phyloP scores from a whole-genome alignment of 352 stramenopile genomes.

The Phytophthora boehmeriae region DNA sequence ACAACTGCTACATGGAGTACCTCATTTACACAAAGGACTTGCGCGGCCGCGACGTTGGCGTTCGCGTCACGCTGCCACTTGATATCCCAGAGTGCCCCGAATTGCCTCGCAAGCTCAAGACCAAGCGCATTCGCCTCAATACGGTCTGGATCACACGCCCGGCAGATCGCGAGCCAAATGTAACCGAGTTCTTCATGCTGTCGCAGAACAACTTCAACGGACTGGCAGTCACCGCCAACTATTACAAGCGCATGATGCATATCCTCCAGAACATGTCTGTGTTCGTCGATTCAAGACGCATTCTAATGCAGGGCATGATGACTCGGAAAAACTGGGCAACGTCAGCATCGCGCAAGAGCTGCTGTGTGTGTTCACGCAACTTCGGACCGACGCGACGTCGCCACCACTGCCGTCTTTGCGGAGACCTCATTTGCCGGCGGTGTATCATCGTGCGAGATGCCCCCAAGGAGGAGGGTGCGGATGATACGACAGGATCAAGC shows the following conservation, averaged over 20 bases:
- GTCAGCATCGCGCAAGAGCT: constrained; percentile 49
- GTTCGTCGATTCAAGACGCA: constrained; percentile 64
- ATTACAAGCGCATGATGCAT: constrained; percentile 66
- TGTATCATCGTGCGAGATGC: constrained; percentile 65
- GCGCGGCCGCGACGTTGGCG: constrained; percentile 60
- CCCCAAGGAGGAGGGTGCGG: constrained; percentile 32
- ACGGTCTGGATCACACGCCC: constrained; percentile 57
- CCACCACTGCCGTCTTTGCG: constrained; percentile 82
- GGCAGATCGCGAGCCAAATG: constrained; percentile 33
- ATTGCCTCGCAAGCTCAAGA: constrained; percentile 53
- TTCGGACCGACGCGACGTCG: constrained; percentile 69
- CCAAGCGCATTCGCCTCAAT: constrained; percentile 59
- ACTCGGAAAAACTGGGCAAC: constrained; percentile 54
- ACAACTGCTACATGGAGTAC: constrained; percentile 84
- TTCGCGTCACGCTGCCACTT: constrained; percentile 69
- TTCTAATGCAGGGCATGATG: constrained; percentile 59
- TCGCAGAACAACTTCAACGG: constrained; percentile 63
- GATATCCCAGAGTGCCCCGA: constrained; percentile 68
- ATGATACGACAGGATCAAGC: constrained; percentile 13
- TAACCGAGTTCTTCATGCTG: constrained; percentile 70
- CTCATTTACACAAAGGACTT: constrained; percentile 70
- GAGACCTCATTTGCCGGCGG: constrained; percentile 78
- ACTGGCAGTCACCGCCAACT: constrained; percentile 33
- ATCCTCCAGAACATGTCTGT: constrained; percentile 65
- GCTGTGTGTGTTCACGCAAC: constrained; percentile 64